These are phyloP conservation scores for Myxozyma vanderwaltii DNA, from an alignment of 805 yeast species.

Conservation along the genomic window DNA sequence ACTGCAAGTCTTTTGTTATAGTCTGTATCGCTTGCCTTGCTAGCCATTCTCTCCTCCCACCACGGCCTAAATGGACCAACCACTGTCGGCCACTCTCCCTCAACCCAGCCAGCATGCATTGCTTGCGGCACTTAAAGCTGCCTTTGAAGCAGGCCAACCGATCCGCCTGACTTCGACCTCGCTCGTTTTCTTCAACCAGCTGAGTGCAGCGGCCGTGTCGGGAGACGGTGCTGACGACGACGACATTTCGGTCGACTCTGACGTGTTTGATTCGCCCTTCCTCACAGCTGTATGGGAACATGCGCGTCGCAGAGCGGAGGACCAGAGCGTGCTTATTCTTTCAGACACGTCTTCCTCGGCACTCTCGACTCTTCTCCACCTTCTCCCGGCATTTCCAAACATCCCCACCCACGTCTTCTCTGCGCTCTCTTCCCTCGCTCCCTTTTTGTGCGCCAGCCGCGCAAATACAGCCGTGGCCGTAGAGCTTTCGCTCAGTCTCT, in stretches of 20 bases:
- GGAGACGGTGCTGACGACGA: background rate
- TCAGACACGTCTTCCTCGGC: slow-evolving; percentile 6
- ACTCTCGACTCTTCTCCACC: slow-evolving; percentile 16
- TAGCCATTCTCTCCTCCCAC: background rate
- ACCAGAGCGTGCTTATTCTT: slow-evolving; percentile 44
- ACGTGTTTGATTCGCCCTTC: slow-evolving; percentile 41
- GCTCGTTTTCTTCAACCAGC: slow-evolving; percentile 17
- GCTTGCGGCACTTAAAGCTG: slow-evolving; percentile 15
- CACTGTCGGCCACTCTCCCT: slow-evolving; percentile 19
- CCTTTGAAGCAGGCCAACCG: slow-evolving; percentile 11
- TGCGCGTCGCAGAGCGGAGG: slow-evolving; percentile 46
- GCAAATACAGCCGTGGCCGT: slow-evolving; percentile 19
- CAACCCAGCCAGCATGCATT: slow-evolving; percentile 21
- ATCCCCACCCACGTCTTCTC: slow-evolving; percentile 41
- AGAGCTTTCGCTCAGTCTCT: slow-evolving; percentile 25
- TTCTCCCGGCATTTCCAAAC: slow-evolving; percentile 43
- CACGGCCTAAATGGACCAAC: slow-evolving; percentile 15
- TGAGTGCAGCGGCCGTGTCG: too few relatives aligned
- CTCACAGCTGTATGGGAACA: slow-evolving; percentile 45
- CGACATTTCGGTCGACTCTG: slow-evolving; percentile 2
- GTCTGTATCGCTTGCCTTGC: too few relatives aligned
- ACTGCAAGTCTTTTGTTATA: background rate
- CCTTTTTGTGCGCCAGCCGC: slow-evolving; percentile 44
- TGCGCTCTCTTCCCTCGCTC: slow-evolving; percentile 44
- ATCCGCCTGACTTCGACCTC: slow-evolving; percentile 22